phyloP scores from a whole-genome alignment of 495 filamentous ascomycete genomes.

The Podospora bellae-mahoneyi region DNA sequence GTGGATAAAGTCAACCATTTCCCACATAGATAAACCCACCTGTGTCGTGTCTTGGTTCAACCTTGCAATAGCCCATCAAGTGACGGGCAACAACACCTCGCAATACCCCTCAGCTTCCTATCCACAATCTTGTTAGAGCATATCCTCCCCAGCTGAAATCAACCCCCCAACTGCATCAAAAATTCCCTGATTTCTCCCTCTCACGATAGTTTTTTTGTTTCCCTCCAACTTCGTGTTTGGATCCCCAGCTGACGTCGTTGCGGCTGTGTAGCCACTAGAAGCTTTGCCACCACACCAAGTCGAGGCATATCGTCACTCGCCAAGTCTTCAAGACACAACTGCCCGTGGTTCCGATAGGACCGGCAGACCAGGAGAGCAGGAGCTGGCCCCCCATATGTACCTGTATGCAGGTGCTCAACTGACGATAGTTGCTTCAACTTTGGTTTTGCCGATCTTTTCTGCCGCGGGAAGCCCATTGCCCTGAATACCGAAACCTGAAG shows the following conservation, averaged over 20 bases:
- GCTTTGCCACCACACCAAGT: background rate
- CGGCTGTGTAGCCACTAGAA: background rate
- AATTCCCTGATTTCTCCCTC: background rate
- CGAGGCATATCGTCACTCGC: background rate
- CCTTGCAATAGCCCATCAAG: too few relatives aligned
- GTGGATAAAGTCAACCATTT: too few relatives aligned
- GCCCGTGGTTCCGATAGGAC: background rate
- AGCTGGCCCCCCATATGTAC: background rate
- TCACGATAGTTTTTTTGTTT: background rate
- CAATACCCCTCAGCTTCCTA: too few relatives aligned
- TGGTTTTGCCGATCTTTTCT: background rate
- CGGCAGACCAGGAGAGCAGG: background rate
- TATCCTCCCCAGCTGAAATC: background rate
- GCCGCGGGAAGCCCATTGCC: background rate
- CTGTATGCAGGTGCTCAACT: background rate
- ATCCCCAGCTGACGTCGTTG: background rate
- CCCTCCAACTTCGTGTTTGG: background rate
- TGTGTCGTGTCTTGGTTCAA: too few relatives aligned
- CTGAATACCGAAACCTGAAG: background rate
- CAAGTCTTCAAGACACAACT: background rate
- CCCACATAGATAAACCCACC: too few relatives aligned
- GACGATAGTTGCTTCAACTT: background rate
- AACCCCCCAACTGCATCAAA: background rate
- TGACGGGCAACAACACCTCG: too few relatives aligned
- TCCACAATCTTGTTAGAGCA: background rate